phyloP scores from a whole-genome alignment of 495 filamentous ascomycete genomes.

The Collariella sp. region DNA sequence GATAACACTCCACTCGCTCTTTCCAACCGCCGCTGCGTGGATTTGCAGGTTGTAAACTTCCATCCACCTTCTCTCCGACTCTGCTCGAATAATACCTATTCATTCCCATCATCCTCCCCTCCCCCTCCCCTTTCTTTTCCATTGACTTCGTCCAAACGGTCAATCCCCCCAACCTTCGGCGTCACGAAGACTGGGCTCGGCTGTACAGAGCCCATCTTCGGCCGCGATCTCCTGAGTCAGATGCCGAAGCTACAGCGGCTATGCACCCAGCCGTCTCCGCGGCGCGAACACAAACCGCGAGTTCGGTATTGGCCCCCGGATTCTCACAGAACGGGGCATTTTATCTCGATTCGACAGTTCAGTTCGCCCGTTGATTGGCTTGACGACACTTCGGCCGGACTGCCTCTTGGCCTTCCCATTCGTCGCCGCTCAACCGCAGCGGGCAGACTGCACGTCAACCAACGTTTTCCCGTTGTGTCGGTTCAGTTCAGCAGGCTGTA shows the following conservation, averaged over 20 bases:
- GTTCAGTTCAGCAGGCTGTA: not conserved
- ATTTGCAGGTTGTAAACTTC: no score
- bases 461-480: constrained; percentile 8
- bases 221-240: constrained; percentile 1
- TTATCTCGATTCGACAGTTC: not conserved
- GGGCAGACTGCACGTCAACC: not conserved
- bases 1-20: no score
- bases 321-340: not conserved
- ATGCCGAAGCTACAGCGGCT: not conserved
- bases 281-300: constrained; percentile 3
- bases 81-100: no score
- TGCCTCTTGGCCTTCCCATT: not conserved
- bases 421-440: not conserved
- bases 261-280: constrained; percentile 1
- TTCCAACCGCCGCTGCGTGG: no score
- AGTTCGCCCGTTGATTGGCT: not conserved
- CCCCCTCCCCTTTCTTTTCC: constrained; percentile 19
- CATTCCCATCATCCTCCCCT: not conserved
- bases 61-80: no score
- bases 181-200: not conserved
- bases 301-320: constrained; percentile 3
- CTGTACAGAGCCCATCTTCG: not conserved
- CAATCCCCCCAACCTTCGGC: no score
- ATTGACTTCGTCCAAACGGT: no score
- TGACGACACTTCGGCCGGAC: not conserved